Evolutionary conservation across 108 stramenopile species (phyloP).

Genomic region (Cylindrotheca closterium): DNA sequence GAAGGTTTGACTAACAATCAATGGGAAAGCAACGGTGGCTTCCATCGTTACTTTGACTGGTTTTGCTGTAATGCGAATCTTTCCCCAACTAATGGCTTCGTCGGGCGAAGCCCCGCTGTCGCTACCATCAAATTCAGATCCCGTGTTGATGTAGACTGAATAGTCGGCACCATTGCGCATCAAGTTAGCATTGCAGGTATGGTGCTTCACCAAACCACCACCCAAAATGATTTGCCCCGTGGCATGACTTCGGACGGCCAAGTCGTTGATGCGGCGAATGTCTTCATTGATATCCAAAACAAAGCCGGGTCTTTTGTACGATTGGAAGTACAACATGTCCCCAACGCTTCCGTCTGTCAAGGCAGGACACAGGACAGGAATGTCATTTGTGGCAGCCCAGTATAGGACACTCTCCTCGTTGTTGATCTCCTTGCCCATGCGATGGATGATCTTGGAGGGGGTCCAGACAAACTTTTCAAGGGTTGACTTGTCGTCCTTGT

Average conservation of each 20-base stretch:
- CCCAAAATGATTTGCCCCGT: conserved; percentile 98
- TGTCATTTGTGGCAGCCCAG: conserved; percentile 96
- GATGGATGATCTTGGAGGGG: conserved; percentile 93
- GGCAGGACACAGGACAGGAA: conserved; percentile 99
- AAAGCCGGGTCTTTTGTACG: conserved; percentile 97
- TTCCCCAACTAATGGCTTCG: conserved; percentile 98
- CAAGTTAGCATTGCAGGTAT: conserved; percentile 99
- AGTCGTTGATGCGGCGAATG: conserved; percentile 95
- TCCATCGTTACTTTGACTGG: conserved; percentile 97
- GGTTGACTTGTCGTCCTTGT: conserved; percentile 15
- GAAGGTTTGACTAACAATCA: conserved; percentile 97
- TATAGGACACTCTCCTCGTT: conserved; percentile 93
- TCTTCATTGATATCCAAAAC: conserved; percentile 93
- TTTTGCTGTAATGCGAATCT: conserved; percentile 90
- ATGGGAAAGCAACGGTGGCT: conserved; percentile 95
- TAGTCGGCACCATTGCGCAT: conserved; percentile 99
- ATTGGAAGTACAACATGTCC: conserved; percentile 99
- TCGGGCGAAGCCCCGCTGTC: conserved; percentile 97
- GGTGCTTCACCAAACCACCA: conserved; percentile 98
- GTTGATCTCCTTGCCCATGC: conserved; percentile 94
- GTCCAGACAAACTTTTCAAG: conserved; percentile 78
- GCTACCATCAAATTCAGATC: conserved; percentile 97
- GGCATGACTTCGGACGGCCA: conserved; percentile 86
- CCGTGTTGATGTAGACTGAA: conserved; percentile 98
- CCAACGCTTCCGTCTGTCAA: conserved; percentile 98